Base-by-base conservation (phyloP, 768 basidiomycete species). In the Termitomyces sp. region DNA sequence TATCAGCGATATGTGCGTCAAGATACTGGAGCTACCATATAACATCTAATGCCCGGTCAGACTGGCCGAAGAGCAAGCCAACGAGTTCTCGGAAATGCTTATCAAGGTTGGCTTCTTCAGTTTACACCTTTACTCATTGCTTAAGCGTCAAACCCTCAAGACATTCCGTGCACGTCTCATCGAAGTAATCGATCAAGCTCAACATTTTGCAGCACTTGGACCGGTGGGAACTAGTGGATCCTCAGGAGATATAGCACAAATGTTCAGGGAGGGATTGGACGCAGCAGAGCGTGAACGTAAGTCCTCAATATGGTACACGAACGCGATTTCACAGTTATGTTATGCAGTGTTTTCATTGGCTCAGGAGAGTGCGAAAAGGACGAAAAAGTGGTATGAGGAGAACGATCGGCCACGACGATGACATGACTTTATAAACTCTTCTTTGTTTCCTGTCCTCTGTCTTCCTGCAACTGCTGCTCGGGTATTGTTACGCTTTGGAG, bases 221-320 rank as follows among this genome's bases (percentile, higher is more conserved):
- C 80, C 83, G 47, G 79, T 79, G n/a, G 83, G 83, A 20, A 79
- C 81, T 11, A 81, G 82, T 3, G 76, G 82, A 4, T 71, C 79
- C 11, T 76, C 78, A 7, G 84, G 81, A 14, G 87, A 89, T 63
- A 70, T 76, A 1, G 85, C 91, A 6, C 88, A 90, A 64, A 76
- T 83, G 12, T 98, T 98, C 69, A 80, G 93, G 65, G 95, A 96
- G 72, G 96, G 95, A 1, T 82, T 98, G 62, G 95, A 98, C 59
- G 86, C 84, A n/a, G 92, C 92, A 14, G 95, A 98, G 71, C 83
- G 96, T 64, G 94, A 96, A 79, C 66, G 95, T 96, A 71, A 80
- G 87, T 79, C n/a, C 49, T 20, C n/a, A 29, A 54, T 55, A 40
- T 50, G 38, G 25, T 9, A 29, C 20, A 25, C 51, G 25, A 56